These are phyloP conservation scores for Ganoderma lucidum DNA, from an alignment of 1,284 basidiomycete species.

Conservation along the genomic window DNA sequence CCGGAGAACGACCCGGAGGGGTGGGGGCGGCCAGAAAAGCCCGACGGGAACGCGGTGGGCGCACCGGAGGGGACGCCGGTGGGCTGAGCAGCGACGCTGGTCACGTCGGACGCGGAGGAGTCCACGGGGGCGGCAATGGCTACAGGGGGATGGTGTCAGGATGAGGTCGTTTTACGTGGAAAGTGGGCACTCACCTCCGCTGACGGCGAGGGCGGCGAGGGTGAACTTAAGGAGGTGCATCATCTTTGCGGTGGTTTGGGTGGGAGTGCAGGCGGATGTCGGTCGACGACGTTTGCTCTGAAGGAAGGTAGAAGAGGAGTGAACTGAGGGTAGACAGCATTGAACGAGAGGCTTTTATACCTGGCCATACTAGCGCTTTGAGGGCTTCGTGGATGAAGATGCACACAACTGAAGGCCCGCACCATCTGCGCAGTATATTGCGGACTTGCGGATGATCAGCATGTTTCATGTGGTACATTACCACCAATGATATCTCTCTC, in stretches of 20 bases:
- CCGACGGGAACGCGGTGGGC: background rate
- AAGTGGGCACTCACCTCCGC: background rate
- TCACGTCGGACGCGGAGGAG: background rate
- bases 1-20: background rate
- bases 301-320: background rate
- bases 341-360: background rate
- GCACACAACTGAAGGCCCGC: too few species aligned
- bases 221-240: background rate
- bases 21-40: background rate
- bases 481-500: too few species aligned
- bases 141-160: too few species aligned
- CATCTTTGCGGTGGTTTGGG: background rate
- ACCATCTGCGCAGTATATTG: background rate
- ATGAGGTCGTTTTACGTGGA: too few species aligned
- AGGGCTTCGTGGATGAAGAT: background rate
- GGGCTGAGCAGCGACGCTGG: background rate
- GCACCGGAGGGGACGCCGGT: background rate
- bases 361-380: background rate
- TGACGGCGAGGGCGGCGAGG: constrained; percentile 3
- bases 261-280: background rate
- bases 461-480: background rate
- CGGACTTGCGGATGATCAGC: background rate
- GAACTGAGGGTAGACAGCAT: background rate
- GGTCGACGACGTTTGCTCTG: background rate
- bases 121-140: background rate